phyloP scores from a whole-genome alignment of 768 basidiomycete genomes.

The Leccinum subtestaceum region DNA sequence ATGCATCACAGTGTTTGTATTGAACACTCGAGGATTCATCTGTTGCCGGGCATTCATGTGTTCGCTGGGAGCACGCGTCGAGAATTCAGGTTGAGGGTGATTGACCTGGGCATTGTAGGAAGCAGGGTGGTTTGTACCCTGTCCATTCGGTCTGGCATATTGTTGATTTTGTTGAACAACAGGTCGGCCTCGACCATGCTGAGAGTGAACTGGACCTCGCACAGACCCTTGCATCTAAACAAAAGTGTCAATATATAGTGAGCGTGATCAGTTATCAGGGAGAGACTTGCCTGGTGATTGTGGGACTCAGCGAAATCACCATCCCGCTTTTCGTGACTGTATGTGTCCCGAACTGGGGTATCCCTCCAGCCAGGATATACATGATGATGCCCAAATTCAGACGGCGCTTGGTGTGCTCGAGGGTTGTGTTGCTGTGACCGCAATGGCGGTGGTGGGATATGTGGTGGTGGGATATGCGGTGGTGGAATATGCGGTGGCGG shows the following conservation, averaged over 20 bases:
- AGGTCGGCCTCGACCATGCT: slow-evolving; percentile 35
- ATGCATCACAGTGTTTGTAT: slow-evolving; percentile 38
- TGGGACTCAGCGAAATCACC: slow-evolving; percentile 37
- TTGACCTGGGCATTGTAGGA: slow-evolving; percentile 36
- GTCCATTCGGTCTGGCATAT: slow-evolving; percentile 35
- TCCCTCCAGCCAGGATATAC: background rate
- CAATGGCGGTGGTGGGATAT: slow-evolving; percentile 21
- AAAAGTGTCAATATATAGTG: slow-evolving; percentile 23
- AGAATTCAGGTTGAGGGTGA: slow-evolving; percentile 17
- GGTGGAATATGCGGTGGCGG: slow-evolving; percentile 40
- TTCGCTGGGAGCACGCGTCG: slow-evolving; percentile 40
- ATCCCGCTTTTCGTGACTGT: slow-evolving; percentile 39
- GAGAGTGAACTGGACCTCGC: slow-evolving; percentile 40
- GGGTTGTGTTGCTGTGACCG: slow-evolving; percentile 42
- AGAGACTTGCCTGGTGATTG: slow-evolving; percentile 45
- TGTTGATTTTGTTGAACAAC: slow-evolving; percentile 42
- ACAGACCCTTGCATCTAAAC: slow-evolving; percentile 44
- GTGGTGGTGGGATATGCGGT: slow-evolving; percentile 35
- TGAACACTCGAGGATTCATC: slow-evolving; percentile 24
- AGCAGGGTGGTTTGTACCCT: slow-evolving; percentile 37
- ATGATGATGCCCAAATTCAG: slow-evolving; percentile 46
- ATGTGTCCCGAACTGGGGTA: slow-evolving; percentile 32
- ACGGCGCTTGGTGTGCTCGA: slow-evolving; percentile 36
- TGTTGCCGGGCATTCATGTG: slow-evolving; percentile 36
- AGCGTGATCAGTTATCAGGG: slow-evolving; percentile 3